Base-by-base conservation (phyloP, 1,284 basidiomycete species). In the Coriolopsis trogii region DNA sequence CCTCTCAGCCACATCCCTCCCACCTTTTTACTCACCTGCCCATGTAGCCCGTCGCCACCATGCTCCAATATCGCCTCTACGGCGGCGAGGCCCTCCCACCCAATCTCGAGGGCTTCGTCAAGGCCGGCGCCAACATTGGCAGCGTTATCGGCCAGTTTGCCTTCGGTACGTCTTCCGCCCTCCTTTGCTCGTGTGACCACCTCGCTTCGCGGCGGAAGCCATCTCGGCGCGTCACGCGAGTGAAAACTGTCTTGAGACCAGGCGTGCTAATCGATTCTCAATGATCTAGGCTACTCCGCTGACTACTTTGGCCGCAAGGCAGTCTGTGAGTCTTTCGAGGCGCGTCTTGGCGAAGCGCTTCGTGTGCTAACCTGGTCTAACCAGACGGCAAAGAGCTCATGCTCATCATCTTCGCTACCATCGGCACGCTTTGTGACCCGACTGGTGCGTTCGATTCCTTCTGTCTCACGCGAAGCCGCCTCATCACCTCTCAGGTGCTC, bases 351-450 rank as follows among this genome's bases (percentile, higher is more conserved):
- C 3, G 6, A 18, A 33, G 7, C 15, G 31, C 6, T 16, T 20
- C 6, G 21, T 20, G n/a, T 36, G 33, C n/a, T 36, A 10, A 36
- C 33, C 6, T 4, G 6, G 4, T 20, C 10, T 42, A n/a, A n/a
- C n/a, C 62, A 77, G 75, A 91, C 62, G 89, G 89, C 33, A 89
- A 91, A 64, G 89, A 91, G 61, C 78, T 91, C 52, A 88, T 91
- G 79, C 74, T 90, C 53, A 88, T 89, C 62, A 88, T 89, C 63
- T 60, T 89, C 47, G 85, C 84, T 1, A 88, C 86, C 3, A 86
- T 88, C 57, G 67, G 87, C 46, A 77, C 73, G 23, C 71, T 87
- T 46, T 72, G 73, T 8, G 70, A 70, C 20, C 80, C 80, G 2
- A 81, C 80, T 2, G 73, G 76, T 74, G 46, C 20, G 59, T 48